phyloP scores from a whole-genome alignment of 441 rosid species.

The Daphne laureola region DNA sequence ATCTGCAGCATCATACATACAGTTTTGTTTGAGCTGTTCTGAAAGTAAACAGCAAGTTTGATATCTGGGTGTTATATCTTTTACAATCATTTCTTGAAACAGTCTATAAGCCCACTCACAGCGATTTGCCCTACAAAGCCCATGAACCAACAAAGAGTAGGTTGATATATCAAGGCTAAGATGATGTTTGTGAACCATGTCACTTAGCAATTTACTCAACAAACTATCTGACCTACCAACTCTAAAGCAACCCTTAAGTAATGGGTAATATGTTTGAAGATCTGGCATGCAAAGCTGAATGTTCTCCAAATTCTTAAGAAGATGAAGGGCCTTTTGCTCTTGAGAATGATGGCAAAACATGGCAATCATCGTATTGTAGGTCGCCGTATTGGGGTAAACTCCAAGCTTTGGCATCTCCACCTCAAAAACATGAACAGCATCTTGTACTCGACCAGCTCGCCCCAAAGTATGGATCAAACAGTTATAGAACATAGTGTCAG shows the following conservation, averaged over 20 bases:
- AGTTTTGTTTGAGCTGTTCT: conserved; percentile 47
- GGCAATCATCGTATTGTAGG: conserved; percentile 73
- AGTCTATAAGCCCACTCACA: conserved; percentile 61
- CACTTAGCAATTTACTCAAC: conserved; percentile 51
- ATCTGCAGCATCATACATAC: conserved; percentile 42
- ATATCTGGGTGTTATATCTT: conserved; percentile 52
- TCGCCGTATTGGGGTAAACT: conserved; percentile 38
- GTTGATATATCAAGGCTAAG: conserved; percentile 68
- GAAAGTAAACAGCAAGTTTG: conserved; percentile 55
- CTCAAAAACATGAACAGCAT: conserved; percentile 49
- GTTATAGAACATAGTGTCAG: conserved; percentile 59
- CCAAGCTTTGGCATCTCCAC: conserved; percentile 46
- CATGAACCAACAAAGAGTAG: conserved; percentile 69
- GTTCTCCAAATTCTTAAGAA: conserved; percentile 49
- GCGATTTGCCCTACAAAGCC: conserved; percentile 51
- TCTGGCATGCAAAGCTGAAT: conserved; percentile 45
- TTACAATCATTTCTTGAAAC: conserved; percentile 66
- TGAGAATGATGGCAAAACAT: conserved; percentile 55
- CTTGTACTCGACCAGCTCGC: conserved; percentile 41
- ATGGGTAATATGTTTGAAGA: conserved; percentile 57
- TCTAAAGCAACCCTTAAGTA: conserved; percentile 63
- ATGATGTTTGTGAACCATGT: conserved; percentile 64
- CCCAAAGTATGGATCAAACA: conserved; percentile 66
- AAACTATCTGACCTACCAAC: conserved; percentile 40
- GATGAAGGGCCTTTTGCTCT: conserved; percentile 36